Evolutionary conservation across 257 asterid species (phyloP).

Genomic region (Plantago elongata): DNA sequence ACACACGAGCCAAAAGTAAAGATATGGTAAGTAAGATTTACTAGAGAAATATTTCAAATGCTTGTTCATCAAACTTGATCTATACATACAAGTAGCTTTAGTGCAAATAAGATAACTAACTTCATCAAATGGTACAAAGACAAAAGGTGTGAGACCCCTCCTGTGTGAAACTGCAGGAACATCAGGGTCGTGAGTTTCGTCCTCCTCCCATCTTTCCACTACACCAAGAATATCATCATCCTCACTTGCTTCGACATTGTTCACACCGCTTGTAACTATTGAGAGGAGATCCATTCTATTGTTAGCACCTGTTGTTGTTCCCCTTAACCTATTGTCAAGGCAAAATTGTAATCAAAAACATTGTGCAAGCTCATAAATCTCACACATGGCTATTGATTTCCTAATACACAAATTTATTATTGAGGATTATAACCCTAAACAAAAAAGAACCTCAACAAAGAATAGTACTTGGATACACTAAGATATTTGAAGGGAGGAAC

Average conservation of each 20-base stretch:
- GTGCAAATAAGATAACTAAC: constrained; percentile 31
- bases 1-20: not conserved
- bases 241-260: constrained; percentile 54
- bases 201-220: constrained; percentile 88
- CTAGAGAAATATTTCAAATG: not conserved
- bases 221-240: constrained; percentile 79
- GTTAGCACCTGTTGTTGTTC: constrained; percentile 78
- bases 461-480: not conserved
- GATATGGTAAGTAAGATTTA: not conserved
- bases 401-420: too few species aligned
- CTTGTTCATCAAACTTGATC: not conserved
- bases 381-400: too few species aligned
- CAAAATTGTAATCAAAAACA: not conserved
- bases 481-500: not conserved
- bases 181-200: constrained; percentile 89
- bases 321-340: constrained; percentile 60
- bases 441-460: not conserved
- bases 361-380: not conserved
- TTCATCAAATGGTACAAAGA: constrained; percentile 90
- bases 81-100: not conserved
- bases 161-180: constrained; percentile 87
- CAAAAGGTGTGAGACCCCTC: constrained; percentile 83
- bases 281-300: constrained; percentile 81
- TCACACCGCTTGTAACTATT: constrained; percentile 81
- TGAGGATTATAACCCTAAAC: too few species aligned